Conservation (phyloP, 129 eudicot genomes). For the Arctium lappa region DNA sequence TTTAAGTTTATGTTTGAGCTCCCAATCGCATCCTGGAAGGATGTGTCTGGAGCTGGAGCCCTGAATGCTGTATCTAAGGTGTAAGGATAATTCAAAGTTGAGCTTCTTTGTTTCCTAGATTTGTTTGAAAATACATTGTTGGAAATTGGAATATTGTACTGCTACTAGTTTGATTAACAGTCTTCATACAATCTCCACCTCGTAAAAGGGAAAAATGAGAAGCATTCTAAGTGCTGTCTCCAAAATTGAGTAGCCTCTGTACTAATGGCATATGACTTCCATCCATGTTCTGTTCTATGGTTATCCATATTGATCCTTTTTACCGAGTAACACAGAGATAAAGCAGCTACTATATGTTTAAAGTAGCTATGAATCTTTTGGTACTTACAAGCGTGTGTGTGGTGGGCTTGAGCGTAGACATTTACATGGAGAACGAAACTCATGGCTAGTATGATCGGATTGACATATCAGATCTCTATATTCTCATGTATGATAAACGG, state of each 20-base stretch:
- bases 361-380: background rate
- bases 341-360: background rate
- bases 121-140: background rate
- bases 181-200: background rate
- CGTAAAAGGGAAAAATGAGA: background rate
- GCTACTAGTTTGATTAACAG: background rate
- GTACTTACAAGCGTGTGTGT: background rate
- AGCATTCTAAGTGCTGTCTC: background rate
- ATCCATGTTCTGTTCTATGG: background rate
- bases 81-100: background rate
- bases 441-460: background rate
- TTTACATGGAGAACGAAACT: background rate
- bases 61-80: background rate
- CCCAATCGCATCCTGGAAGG: too few relatives aligned
- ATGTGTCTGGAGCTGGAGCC: too few relatives aligned
- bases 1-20: background rate
- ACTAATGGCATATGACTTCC: background rate
- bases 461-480: background rate
- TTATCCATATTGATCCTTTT: background rate
- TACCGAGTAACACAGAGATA: slow-evolving; percentile 1
- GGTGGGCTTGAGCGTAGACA: background rate
- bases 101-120: background rate
- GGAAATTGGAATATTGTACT: background rate
- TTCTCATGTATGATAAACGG: background rate
- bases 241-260: background rate